Conservation (phyloP, 2,329 filamentous ascomycete genomes). For the Talaromyces atroroseus region DNA sequence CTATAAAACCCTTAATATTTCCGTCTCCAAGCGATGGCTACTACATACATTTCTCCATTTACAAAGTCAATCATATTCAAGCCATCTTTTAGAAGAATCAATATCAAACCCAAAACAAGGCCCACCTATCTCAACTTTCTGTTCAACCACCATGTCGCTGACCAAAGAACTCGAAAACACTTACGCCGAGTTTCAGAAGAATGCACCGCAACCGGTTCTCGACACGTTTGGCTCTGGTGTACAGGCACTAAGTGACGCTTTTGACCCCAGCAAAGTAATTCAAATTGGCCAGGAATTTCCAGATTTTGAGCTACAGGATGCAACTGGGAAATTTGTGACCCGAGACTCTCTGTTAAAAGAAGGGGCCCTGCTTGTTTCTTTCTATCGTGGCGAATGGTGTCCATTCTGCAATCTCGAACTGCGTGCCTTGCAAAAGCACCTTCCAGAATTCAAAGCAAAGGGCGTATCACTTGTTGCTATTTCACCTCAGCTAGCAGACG, state of each 20-base stretch:
- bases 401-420: slow-evolving; percentile 43
- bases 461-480: slow-evolving; percentile 41
- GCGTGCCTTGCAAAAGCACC: slow-evolving; percentile 30
- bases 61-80: no score
- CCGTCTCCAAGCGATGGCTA: no score
- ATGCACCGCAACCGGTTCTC: not conserved
- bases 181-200: not conserved
- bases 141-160: slow-evolving; percentile 3
- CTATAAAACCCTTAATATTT: not conserved
- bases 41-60: not conserved
- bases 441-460: slow-evolving; percentile 31
- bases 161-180: not conserved
- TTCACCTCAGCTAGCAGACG: slow-evolving; percentile 39
- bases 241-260: slow-evolving; percentile 12
- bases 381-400: slow-evolving; percentile 46
- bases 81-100: no score
- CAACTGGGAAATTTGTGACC: slow-evolving; percentile 28
- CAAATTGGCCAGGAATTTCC: slow-evolving; percentile 32
- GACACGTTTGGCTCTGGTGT: slow-evolving; percentile 3
- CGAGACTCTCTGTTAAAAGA: slow-evolving; percentile 27
- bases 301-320: slow-evolving; percentile 31
- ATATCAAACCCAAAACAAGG: no score
- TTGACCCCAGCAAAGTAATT: slow-evolving; percentile 24
- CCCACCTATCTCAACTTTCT: not conserved
- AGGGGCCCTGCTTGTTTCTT: slow-evolving; percentile 38